phyloP scores from a whole-genome alignment of 352 stramenopile genomes.

The Phytophthora uliginosa region DNA sequence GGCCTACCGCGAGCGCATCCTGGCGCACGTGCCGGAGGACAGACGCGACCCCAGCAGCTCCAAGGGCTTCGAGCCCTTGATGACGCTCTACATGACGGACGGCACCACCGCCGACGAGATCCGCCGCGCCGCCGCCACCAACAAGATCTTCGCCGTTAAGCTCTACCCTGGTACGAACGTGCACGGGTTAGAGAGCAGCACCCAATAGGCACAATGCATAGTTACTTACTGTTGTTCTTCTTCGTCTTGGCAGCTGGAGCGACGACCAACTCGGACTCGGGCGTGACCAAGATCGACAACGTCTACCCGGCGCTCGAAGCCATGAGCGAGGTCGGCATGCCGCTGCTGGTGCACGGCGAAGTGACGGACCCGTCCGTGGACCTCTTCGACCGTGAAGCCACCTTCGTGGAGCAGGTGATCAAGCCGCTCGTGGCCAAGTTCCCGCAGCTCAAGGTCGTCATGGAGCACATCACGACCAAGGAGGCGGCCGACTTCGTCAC shows the following conservation, averaged over 20 bases:
- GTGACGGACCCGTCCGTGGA: slow-evolving; percentile 96
- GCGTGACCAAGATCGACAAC: slow-evolving; percentile 98
- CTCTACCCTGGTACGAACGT: slow-evolving; percentile 94
- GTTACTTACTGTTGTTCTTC: neutral
- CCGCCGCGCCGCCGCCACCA: slow-evolving; percentile 86
- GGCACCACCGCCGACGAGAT: slow-evolving; percentile 98
- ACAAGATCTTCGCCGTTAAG: slow-evolving; percentile 97
- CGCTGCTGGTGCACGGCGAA: slow-evolving; percentile 97
- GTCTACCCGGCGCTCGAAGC: slow-evolving; percentile 88
- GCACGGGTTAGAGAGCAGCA: neutral
- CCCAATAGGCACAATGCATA: neutral
- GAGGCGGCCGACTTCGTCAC: slow-evolving; percentile 97
- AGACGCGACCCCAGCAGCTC: slow-evolving; percentile 31
- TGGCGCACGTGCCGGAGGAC: slow-evolving; percentile 82
- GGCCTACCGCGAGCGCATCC: slow-evolving; percentile 97
- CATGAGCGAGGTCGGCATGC: slow-evolving; percentile 91
- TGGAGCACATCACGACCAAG: slow-evolving; percentile 99
- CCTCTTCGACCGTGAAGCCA: slow-evolving; percentile 98
- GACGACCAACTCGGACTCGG: slow-evolving; percentile 99
- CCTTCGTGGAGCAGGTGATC: slow-evolving; percentile 97
- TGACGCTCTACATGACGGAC: slow-evolving; percentile 99
- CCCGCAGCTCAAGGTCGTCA: slow-evolving; percentile 98
- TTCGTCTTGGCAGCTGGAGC: slow-evolving; percentile 80
- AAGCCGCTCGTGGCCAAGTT: slow-evolving; percentile 95
- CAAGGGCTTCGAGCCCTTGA: slow-evolving; percentile 93